Base-by-base conservation (phyloP, 805 yeast species). In the Tetrapisispora namnaoensis region DNA sequence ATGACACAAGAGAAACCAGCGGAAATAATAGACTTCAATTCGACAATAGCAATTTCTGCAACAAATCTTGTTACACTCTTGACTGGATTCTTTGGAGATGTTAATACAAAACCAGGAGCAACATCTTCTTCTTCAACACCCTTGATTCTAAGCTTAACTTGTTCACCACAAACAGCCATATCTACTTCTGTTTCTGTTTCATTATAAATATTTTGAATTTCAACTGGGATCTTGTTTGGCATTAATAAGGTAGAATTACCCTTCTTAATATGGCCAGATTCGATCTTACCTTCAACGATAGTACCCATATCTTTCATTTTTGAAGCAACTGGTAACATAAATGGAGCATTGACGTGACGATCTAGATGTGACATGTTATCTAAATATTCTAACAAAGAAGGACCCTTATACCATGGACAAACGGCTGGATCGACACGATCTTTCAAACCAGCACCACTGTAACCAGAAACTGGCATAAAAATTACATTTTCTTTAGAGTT, bases 71-170 rank as follows among this genome's bases (percentile, higher is more conserved):
- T 84, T 42, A 86, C 95, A 30, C 95, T 86, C 64, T 86, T 87
- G 44, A 93, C 95, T 38, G 99, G 99, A 63, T 80, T 79, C 67
- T 79, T 79, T 55, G 83, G 74, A 17, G 96, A 86, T 1, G 97
- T 84, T 57, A 93, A 76, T 22, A 93, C 98, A 63, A 83, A 90
- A 58, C 99, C 99, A 48, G 82, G 79, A 53, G 86, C 80, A 50
- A 93, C 80, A 58, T 93, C 98, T 70, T 95, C 99, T 73, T 93
- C 99, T 68, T 93, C 99, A 50, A 93, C 82, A 68, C 97, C 97
- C 73, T 84, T 91, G 59, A 93, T 71, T 75, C 85, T 87, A 62
- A 93, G 73, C 74, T 93, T 83, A 51, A 93, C 96, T 73, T 93
- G 99, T 70, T 93, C 99, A 69, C 99, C 99, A 72, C 95, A 85